Conservation (phyloP, 2,329 filamentous ascomycete genomes). For the Ophiostoma quercus region DNA sequence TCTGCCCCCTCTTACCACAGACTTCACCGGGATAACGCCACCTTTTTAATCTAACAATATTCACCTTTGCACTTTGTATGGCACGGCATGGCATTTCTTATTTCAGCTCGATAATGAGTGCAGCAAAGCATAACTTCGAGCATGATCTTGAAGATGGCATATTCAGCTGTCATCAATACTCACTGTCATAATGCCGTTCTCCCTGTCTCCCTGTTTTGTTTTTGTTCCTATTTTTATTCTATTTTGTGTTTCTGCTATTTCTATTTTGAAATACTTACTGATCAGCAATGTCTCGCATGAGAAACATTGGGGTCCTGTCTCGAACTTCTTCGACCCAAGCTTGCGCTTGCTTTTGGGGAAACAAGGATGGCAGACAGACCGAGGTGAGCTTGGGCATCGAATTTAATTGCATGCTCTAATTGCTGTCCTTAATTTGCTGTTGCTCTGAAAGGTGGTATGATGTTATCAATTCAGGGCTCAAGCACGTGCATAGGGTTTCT, state of each 20-base stretch:
- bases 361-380: background rate
- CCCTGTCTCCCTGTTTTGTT: background rate
- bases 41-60: background rate
- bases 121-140: background rate
- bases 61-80: background rate
- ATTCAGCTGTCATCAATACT: too few relatives aligned
- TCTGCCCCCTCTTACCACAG: too few relatives aligned
- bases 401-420: background rate
- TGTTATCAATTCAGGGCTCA: background rate
- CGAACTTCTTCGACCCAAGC: background rate
- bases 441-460: background rate
- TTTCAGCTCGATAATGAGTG: background rate
- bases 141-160: background rate
- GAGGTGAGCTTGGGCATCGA: background rate
- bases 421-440: background rate
- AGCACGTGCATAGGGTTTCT: background rate
- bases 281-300: constrained; percentile 1
- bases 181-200: background rate
- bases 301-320: background rate
- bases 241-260: too few relatives aligned
- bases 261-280: background rate
- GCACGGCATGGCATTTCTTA: background rate
- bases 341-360: background rate
- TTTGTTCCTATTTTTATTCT: background rate
- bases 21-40: background rate